A percentile compares a stretch with the other conserved stretches of the same genome.
These are phyloP conservation scores for Boletus rubescentipes DNA, from an alignment of 768 basidiomycete species.

Conservation along the genomic window DNA sequence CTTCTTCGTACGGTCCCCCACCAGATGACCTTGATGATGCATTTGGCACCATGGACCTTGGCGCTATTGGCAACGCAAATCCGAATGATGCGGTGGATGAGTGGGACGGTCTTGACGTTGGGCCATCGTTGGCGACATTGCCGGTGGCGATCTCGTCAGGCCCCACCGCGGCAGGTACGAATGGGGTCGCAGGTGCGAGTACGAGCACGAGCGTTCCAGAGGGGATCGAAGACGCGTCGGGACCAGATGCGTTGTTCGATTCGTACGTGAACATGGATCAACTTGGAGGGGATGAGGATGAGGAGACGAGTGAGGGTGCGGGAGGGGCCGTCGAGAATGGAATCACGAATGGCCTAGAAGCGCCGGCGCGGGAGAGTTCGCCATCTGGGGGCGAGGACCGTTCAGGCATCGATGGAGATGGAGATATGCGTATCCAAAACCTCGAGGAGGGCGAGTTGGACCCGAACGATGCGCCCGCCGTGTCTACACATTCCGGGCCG, in stretches of 20 bases:
- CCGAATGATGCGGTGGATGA: background rate
- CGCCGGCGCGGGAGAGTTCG: background rate
- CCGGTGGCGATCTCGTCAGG: background rate
- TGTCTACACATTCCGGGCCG: background rate
- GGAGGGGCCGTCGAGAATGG: background rate
- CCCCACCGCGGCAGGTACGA: background rate
- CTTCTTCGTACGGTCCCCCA: slow-evolving; percentile 1
- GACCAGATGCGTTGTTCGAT: slow-evolving; percentile 16
- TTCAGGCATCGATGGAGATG: background rate
- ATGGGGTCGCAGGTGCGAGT: background rate
- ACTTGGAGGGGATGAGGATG: background rate
- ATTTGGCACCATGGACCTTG: slow-evolving; percentile 15
- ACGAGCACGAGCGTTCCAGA: background rate
- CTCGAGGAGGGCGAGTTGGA: slow-evolving; percentile 19
- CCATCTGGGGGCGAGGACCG: background rate
- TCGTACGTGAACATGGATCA: slow-evolving; percentile 27
- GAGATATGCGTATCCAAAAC: background rate
- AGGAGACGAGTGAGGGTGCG: too few species aligned
- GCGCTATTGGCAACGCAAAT: background rate
- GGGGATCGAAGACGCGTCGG: background rate
- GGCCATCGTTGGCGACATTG: background rate
- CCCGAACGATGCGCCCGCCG: background rate
- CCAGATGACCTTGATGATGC: slow-evolving; percentile 16
- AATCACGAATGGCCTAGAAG: background rate
- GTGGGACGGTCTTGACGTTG: slow-evolving; percentile 12